Evolutionary conservation across 306 rosid genomes (phyloP), one percentile per base, ranked within the genome.

Genomic region (Ammopiptanthus mongolicus): DNA sequence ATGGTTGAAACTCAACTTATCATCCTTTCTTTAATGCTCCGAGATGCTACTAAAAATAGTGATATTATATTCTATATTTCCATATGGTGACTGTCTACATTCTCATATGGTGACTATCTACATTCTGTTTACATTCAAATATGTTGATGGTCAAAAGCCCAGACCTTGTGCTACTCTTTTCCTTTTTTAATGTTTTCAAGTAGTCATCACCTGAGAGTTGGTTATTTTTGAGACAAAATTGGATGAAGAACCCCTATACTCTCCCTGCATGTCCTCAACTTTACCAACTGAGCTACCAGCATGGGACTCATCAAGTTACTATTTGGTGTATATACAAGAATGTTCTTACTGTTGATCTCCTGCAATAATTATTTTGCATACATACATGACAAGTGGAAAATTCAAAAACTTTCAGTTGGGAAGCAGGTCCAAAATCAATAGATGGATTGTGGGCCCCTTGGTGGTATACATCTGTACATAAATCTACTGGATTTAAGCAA

Each of bases 381-480:
- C 70, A 29, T 57, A 31, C 47, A 72, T 80, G 74, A 75, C 66
- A 62, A 74, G 44, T 67, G 82, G 69, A 67, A 59, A 51, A 65
- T 56, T 61, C n/a, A n/a, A 77, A 44, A 60, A 44, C 36, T 13
- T 81, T 53, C 86, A 92, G 97, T 72, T 90, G 97, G 96, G 89
- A 88, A 77, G 89, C 93, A 78, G 96, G 97, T 67, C 88, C 89
- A 33, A 92, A 86, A 82, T 78, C 87, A 74, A 34, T 89, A 76
- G 97, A 92, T 85, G 96, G 97, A 41, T 22, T 82, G 71, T 90
- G 97, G 97, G 91, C 91, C 46, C 93, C 96, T 57, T 92, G 97
- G 93, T 92, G 97, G 97, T 92, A 92, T 34, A 77, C 15, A 44
- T 59, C 71, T 63, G 81, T 92, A 71, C 91, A 90, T 44, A 82